phyloP scores from a whole-genome alignment of 2,329 filamentous ascomycete species.

The Cadophora sp. region DNA sequence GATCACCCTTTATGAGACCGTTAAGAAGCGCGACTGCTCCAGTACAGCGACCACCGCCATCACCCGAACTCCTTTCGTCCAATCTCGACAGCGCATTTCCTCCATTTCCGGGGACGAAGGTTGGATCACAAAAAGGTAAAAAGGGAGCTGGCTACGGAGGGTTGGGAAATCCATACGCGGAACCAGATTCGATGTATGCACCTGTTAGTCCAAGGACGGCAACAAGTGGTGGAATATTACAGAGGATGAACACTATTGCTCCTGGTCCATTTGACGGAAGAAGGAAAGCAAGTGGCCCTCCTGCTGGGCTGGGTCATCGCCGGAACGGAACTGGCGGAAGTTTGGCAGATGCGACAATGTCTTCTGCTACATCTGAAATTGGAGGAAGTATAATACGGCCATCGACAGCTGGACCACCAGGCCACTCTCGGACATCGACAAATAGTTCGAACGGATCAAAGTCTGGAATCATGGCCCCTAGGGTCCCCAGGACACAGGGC shows the following conservation, averaged over 20 bases:
- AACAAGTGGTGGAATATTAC: constrained; percentile 56
- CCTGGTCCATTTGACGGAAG: constrained; percentile 69
- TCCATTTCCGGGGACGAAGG: constrained; percentile 56
- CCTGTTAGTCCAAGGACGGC: constrained; percentile 55
- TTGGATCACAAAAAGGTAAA: constrained; percentile 34
- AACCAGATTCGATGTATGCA: constrained; percentile 52
- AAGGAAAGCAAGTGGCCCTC: constrained; percentile 37
- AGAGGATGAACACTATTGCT: constrained; percentile 69
- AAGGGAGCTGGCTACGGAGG: constrained; percentile 27
- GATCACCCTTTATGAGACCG: constrained; percentile 48
- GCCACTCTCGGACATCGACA: constrained; percentile 38
- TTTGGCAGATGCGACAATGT: constrained; percentile 30
- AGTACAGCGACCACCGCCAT: constrained; percentile 47
- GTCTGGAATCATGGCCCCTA: constrained; percentile 31
- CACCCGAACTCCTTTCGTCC: constrained; percentile 51
- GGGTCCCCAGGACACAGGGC: constrained; percentile 53
- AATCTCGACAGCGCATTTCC: constrained; percentile 61
- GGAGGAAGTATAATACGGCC: constrained; percentile 29
- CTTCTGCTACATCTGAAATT: constrained; percentile 23
- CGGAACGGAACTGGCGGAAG: constrained; percentile 36
- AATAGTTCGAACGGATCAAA: constrained; percentile 38
- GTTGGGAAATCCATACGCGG: constrained; percentile 34
- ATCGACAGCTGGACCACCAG: constrained; percentile 34
- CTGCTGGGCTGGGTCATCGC: constrained; percentile 42
- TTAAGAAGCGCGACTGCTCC: constrained; percentile 50